Evolutionary conservation across 371 early-diverging fungal genomes (phyloP).

Genomic region (Aphelidium insulamus): DNA sequence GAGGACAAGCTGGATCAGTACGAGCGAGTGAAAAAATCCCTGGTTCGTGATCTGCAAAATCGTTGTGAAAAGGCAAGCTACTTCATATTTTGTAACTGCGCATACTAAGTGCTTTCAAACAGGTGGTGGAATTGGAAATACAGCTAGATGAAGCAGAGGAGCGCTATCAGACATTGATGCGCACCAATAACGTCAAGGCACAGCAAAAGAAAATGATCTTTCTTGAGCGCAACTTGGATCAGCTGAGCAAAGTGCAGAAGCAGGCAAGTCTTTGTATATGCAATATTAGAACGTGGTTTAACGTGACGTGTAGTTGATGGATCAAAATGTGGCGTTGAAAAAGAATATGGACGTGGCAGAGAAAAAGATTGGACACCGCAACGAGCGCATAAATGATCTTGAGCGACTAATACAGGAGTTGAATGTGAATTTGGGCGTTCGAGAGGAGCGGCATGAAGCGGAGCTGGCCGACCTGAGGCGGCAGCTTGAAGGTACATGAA

Average conservation of each 20-base stretch:
- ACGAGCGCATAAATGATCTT: slow-evolving; percentile 75
- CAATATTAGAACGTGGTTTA: slow-evolving; percentile 1
- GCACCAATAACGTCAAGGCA: slow-evolving; percentile 52
- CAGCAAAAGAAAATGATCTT: slow-evolving; percentile 86
- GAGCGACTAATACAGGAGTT: slow-evolving; percentile 61
- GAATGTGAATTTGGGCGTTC: slow-evolving; percentile 11
- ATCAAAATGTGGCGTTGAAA: slow-evolving; percentile 78
- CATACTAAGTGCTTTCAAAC: background rate
- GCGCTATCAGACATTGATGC: slow-evolving; percentile 59
- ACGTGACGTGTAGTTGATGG: slow-evolving; percentile 38
- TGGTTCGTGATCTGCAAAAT: slow-evolving; percentile 86
- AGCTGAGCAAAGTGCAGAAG: slow-evolving; percentile 78
- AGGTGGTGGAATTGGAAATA: slow-evolving; percentile 81
- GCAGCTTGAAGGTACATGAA: no score
- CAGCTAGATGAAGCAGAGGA: slow-evolving; percentile 76
- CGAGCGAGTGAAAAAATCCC: slow-evolving; percentile 64
- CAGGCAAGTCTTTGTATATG: slow-evolving; percentile 16
- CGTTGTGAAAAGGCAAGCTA: slow-evolving; percentile 54
- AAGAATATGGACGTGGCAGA: slow-evolving; percentile 74
- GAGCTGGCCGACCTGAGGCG: no score
- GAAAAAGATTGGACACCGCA: slow-evolving; percentile 67
- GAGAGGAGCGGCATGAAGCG: slow-evolving; percentile 3
- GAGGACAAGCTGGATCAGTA: slow-evolving; percentile 57
- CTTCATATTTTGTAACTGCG: background rate
- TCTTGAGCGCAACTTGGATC: slow-evolving; percentile 82